phyloP scores from a whole-genome alignment of 768 basidiomycete genomes.

The Lactifluus rugatus region DNA sequence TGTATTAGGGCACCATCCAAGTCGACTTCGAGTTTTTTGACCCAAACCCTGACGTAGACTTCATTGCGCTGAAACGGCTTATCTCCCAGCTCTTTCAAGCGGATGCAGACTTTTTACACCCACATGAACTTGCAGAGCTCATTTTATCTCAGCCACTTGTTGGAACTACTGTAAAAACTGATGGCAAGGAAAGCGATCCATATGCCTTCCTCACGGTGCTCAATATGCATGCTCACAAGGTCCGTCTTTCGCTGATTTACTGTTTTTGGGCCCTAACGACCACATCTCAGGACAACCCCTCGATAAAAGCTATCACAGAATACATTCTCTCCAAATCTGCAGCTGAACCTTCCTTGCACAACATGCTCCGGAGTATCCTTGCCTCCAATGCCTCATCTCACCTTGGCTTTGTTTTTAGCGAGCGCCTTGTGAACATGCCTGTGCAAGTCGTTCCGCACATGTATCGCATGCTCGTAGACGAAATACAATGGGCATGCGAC shows the following conservation, averaged over 20 bases:
- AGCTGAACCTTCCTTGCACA: conserved; percentile 39
- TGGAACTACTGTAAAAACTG: conserved; percentile 89
- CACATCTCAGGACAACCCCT: conserved; percentile 52
- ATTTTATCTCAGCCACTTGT: conserved; percentile 65
- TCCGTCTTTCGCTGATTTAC: conserved; percentile 22
- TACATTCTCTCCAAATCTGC: conserved; percentile 61
- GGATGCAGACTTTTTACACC: conserved; percentile 64
- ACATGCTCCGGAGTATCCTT: conserved; percentile 45
- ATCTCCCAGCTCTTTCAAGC: conserved; percentile 57
- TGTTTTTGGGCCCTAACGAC: not conserved
- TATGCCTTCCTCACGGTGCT: conserved; percentile 80
- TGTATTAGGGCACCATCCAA: conserved; percentile 56
- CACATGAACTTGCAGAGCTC: conserved; percentile 70
- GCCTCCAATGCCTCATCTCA: conserved; percentile 34
- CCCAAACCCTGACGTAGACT: conserved; percentile 73
- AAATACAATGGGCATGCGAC: conserved; percentile 62
- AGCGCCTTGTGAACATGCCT: conserved; percentile 92
- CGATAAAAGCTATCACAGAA: conserved; percentile 56
- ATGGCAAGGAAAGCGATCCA: conserved; percentile 83
- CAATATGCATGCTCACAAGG: conserved; percentile 63
- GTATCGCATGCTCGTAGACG: conserved; percentile 81
- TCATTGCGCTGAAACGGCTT: conserved; percentile 73
- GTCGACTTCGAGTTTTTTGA: conserved; percentile 94
- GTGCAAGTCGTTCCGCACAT: conserved; percentile 87
- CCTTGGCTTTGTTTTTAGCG: conserved; percentile 78